Base-by-base conservation (phyloP, 768 basidiomycete genomes). In the Podaxis mareebaensis region DNA sequence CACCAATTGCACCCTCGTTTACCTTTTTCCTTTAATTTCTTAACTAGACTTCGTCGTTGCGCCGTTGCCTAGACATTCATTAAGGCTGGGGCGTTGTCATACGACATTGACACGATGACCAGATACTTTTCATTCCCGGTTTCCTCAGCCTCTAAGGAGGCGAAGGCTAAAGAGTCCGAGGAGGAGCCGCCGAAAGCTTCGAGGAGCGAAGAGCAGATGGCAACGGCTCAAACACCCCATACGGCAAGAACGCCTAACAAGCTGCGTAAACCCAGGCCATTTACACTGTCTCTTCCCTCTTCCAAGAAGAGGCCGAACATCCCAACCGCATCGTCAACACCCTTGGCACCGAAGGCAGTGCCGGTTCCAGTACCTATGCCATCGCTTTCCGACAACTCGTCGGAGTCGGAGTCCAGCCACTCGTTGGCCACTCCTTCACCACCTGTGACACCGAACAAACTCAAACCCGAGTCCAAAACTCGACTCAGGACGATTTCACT, bases 201-300 rank as follows among this genome's bases (percentile, higher is more conserved):
- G 54, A 36, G 30, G 22, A 39, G 38, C 13, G 30, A n/a, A 17
- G 58, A 60, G 40, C 15, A 42, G 20, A 11, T 22, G n/a, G 59
- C 28, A 26, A 52, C 59, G 36, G 22, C 44, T 46, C 36, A 56
- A 36, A 56, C 54, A 20, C n/a, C 54, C 7, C 33, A 49, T 33
- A 22, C 28, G 51, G 39, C 48, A 42, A 56, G 44, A 20, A 38
- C 54, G n/a, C 46, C 17, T 11, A 63, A 57, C 61, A 63, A 63
- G 20, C 33, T 63, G 55, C 61, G 42, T 24, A 63, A 63, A 57
- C 61, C 42, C 15, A 48, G 55, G 15, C 61, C 54, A 6, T 63
- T 63, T 48, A 38, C 61, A 10, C 15, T 55, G 53, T 48, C 53
- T 15, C n/a, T 44, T 6, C 61, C 61, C 20, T 62, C 61, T 33